These are phyloP conservation scores for Colletotrichum incanum DNA, from an alignment of 2,329 filamentous ascomycete genomes.

Conservation along the genomic window DNA sequence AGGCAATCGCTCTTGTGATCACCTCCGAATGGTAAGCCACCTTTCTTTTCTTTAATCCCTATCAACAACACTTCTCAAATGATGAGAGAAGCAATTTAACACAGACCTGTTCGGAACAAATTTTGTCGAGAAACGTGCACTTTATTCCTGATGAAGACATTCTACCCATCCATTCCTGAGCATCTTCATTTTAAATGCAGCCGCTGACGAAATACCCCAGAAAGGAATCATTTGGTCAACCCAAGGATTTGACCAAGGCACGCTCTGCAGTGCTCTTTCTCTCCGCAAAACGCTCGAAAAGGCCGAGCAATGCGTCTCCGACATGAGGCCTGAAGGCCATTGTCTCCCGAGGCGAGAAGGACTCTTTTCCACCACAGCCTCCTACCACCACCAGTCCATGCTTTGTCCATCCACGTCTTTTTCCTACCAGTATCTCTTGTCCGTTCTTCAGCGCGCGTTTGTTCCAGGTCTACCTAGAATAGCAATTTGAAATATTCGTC, in stretches of 20 bases:
- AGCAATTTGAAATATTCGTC: not conserved
- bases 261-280: not conserved
- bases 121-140: slow-evolving; percentile 51
- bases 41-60: too few species aligned
- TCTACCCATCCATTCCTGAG: not conserved
- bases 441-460: not conserved
- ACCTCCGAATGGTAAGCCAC: slow-evolving; percentile 22
- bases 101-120: slow-evolving; percentile 55
- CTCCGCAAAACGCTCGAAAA: not conserved
- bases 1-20: not conserved
- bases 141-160: slow-evolving; percentile 41
- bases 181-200: not conserved
- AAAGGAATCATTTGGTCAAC: not conserved
- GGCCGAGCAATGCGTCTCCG: not conserved
- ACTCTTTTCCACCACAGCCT: not conserved
- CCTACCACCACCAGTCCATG: not conserved
- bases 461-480: not conserved
- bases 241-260: not conserved
- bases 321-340: not conserved
- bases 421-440: not conserved
- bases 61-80: slow-evolving; percentile 39
- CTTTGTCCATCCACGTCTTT: not conserved
- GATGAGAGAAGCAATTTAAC: slow-evolving; percentile 50
- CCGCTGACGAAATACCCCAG: slow-evolving; percentile 25
- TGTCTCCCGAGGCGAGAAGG: not conserved